Percentiles rank a stretch among this genome's conserved stretches.
Conservation (phyloP, 805 yeast genomes). For the Barnettozyma sucrosica region DNA sequence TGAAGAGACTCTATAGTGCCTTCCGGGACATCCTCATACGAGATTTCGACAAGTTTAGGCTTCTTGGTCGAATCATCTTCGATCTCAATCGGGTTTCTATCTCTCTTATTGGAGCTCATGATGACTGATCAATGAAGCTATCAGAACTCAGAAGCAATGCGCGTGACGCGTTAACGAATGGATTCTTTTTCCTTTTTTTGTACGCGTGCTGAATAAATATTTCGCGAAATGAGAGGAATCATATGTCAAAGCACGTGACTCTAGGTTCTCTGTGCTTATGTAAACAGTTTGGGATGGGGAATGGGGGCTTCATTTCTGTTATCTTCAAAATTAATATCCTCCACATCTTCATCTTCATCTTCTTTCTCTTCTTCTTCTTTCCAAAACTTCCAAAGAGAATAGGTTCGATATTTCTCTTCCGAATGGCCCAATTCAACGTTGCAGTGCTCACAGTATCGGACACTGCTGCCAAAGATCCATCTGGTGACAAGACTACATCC, state of each 20-base stretch:
- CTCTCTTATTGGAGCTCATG: conserved; percentile 6
- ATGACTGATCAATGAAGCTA: background rate
- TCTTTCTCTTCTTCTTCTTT: background rate
- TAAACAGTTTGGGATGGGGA: background rate
- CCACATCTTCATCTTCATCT: background rate
- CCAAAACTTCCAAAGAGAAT: no score
- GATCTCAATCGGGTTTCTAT: background rate
- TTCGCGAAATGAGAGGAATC: background rate
- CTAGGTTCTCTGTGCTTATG: background rate
- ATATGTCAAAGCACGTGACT: background rate
- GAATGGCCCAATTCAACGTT: conserved; percentile 3
- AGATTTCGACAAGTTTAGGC: conserved; percentile 13
- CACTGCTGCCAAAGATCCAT: background rate
- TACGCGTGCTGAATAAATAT: background rate
- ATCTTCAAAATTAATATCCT: background rate
- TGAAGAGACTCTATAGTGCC: conserved; percentile 21
- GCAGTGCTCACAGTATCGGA: conserved; percentile 7
- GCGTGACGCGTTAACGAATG: background rate
- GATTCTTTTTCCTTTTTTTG: no score
- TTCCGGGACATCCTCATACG: conserved; percentile 12
- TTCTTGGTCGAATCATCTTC: conserved; percentile 10
- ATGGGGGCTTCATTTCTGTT: no score
- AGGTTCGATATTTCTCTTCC: no score
- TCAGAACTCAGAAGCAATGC: background rate
- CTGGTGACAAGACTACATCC: conserved; percentile 2